A percentile compares a stretch with the other conserved stretches of the same genome.
Evolutionary conservation across 805 yeast species (phyloP).

Genomic region (Kuraishia hungarica): DNA sequence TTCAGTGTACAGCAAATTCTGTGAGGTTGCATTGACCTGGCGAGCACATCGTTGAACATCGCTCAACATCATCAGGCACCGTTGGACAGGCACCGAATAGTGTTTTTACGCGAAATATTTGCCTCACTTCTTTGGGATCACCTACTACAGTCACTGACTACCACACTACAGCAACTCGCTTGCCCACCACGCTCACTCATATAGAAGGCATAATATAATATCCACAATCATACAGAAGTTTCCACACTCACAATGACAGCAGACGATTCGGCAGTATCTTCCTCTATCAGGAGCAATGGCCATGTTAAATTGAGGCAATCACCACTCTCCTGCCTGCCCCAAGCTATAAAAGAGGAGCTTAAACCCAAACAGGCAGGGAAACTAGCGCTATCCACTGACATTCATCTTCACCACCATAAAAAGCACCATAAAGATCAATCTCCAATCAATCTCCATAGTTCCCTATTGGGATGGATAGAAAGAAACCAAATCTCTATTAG

Average conservation of each 20-base stretch:
- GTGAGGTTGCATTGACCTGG: no score
- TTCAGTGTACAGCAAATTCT: no score
- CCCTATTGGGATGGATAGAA: background rate
- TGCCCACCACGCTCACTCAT: background rate
- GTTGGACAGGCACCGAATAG: no score
- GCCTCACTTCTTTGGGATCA: no score
- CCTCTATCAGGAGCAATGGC: background rate
- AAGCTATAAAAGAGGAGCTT: background rate
- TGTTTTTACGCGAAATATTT: no score
- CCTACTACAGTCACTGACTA: no score
- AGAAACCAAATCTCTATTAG: slow-evolving; percentile 7
- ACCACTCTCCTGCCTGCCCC: no score
- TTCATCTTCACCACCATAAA: background rate
- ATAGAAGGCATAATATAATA: no score
- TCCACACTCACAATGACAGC: background rate
- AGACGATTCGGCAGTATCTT: background rate
- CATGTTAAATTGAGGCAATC: background rate
- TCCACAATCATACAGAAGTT: background rate
- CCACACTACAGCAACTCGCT: no score
- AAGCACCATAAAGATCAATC: background rate
- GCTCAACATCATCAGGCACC: no score
- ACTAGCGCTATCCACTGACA: background rate
- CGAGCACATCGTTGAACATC: no score
- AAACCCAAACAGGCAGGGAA: background rate
- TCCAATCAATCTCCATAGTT: background rate